Conservation (phyloP, 2,329 filamentous ascomycete species). For the Cercospora sp. region DNA sequence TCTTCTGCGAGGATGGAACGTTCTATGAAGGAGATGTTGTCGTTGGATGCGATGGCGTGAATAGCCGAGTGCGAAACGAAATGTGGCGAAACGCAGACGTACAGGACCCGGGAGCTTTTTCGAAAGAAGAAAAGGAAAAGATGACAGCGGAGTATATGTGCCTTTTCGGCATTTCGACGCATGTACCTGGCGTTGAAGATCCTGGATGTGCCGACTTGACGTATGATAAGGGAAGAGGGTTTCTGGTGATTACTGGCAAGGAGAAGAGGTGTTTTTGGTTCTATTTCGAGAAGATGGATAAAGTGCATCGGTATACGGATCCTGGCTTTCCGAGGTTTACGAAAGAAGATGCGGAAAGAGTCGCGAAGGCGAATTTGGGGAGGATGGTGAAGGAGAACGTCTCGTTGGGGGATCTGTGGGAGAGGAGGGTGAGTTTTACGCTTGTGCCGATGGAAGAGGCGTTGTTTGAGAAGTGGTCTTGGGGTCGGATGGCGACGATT, state of each 20-base stretch:
- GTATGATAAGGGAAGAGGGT: conserved; percentile 31
- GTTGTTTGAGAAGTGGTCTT: conserved; percentile 31
- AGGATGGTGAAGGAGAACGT: conserved; percentile 30
- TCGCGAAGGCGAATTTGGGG: conserved; percentile 33
- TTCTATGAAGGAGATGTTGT: conserved; percentile 29
- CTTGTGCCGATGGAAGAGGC: conserved; percentile 36
- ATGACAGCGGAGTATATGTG: conserved; percentile 38
- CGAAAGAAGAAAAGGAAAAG: conserved; percentile 24
- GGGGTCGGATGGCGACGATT: conserved; percentile 31
- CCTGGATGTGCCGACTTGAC: conserved; percentile 26
- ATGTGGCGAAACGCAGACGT: conserved; percentile 32
- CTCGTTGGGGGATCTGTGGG: conserved; percentile 39
- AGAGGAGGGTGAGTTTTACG: conserved; percentile 33
- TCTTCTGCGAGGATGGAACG: conserved; percentile 22
- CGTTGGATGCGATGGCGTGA: conserved; percentile 36
- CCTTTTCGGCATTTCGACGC: conserved; percentile 44
- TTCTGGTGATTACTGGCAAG: conserved; percentile 39
- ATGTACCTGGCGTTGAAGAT: conserved; percentile 26
- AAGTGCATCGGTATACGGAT: conserved; percentile 33
- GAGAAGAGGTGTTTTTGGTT: conserved; percentile 43
- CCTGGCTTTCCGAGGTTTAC: conserved; percentile 41
- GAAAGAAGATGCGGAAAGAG: conserved; percentile 37
- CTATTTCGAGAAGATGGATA: conserved; percentile 37
- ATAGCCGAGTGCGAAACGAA: conserved; percentile 29
- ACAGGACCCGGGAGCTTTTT: conserved; percentile 20